phyloP scores from a whole-genome alignment of 2,329 filamentous ascomycete genomes.

The Colletotrichum echinochloae region DNA sequence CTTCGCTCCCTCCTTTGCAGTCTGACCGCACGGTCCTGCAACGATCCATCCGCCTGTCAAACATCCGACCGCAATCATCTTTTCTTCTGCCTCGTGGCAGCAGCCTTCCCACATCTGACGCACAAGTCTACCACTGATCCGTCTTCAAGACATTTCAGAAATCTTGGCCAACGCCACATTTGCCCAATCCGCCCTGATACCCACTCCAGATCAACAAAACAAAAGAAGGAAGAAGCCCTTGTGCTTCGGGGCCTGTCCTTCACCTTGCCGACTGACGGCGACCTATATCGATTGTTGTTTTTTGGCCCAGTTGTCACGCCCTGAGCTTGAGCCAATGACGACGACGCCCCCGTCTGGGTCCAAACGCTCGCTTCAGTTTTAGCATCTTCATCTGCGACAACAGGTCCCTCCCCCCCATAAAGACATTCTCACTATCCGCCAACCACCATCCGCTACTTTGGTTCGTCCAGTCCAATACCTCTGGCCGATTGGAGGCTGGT shows the following conservation, averaged over 20 bases:
- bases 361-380: slow-evolving; percentile 42
- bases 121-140: slow-evolving; percentile 34
- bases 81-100: slow-evolving; percentile 40
- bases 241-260: slow-evolving; percentile 4
- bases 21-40: slow-evolving; percentile 5
- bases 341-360: slow-evolving; percentile 34
- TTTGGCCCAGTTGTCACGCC: slow-evolving; percentile 16
- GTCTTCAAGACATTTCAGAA: slow-evolving; percentile 35
- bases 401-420: slow-evolving; percentile 32
- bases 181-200: slow-evolving; percentile 18
- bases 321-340: slow-evolving; percentile 35
- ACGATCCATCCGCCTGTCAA: slow-evolving; percentile 4
- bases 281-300: slow-evolving; percentile 4
- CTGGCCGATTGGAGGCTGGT: slow-evolving; percentile 9
- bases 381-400: slow-evolving; percentile 41
- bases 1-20: background rate
- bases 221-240: slow-evolving; percentile 6
- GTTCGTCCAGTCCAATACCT: slow-evolving; percentile 14
- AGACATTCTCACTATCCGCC: slow-evolving; percentile 14
- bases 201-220: slow-evolving; percentile 11
- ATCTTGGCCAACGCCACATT: slow-evolving; percentile 29
- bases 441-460: slow-evolving; percentile 15
- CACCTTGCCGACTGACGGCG: background rate
- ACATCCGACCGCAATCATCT: slow-evolving; percentile 27
- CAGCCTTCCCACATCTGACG: slow-evolving; percentile 23